phyloP scores from a whole-genome alignment of 2,329 filamentous ascomycete genomes.

The Trichoderma citrinoviride region DNA sequence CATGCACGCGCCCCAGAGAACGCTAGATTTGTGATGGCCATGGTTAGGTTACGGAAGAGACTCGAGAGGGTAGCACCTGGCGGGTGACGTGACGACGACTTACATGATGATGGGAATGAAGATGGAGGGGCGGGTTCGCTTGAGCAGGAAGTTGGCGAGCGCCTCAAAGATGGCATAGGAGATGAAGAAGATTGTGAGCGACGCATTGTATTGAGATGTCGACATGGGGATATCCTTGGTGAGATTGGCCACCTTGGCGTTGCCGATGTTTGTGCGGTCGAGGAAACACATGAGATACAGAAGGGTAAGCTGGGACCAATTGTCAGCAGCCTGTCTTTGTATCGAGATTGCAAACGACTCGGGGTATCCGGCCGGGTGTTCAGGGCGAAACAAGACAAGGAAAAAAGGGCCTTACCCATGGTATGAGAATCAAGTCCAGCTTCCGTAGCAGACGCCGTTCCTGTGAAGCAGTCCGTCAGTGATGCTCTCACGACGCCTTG shows the following conservation, averaged over 20 bases:
- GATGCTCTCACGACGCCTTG: background rate
- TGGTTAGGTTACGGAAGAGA: conserved; percentile 25
- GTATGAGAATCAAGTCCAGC: conserved; percentile 60
- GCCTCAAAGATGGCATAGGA: conserved; percentile 79
- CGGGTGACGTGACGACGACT: conserved; percentile 23
- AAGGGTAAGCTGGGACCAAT: conserved; percentile 53
- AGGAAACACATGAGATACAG: conserved; percentile 74
- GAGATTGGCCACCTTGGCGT: conserved; percentile 59
- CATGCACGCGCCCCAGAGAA: conserved; percentile 67
- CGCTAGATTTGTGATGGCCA: conserved; percentile 35
- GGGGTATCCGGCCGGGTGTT: background rate
- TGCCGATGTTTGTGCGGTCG: conserved; percentile 74
- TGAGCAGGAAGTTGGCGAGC: conserved; percentile 76
- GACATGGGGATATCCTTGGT: conserved; percentile 52
- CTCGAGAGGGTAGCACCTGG: background rate
- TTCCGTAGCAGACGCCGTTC: conserved; percentile 61
- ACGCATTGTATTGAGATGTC: conserved; percentile 66
- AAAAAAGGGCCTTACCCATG: conserved; percentile 44
- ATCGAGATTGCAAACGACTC: background rate
- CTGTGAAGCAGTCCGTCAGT: conserved; percentile 36
- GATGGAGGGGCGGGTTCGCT: conserved; percentile 69
- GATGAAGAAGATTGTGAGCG: conserved; percentile 81
- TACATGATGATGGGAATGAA: conserved; percentile 83
- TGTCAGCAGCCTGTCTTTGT: background rate
- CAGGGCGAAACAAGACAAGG: background rate